Percentiles rank a stretch among this genome's conserved stretches.
Conservation (phyloP, 2,329 filamentous ascomycete genomes). For the Fusarium poae region DNA sequence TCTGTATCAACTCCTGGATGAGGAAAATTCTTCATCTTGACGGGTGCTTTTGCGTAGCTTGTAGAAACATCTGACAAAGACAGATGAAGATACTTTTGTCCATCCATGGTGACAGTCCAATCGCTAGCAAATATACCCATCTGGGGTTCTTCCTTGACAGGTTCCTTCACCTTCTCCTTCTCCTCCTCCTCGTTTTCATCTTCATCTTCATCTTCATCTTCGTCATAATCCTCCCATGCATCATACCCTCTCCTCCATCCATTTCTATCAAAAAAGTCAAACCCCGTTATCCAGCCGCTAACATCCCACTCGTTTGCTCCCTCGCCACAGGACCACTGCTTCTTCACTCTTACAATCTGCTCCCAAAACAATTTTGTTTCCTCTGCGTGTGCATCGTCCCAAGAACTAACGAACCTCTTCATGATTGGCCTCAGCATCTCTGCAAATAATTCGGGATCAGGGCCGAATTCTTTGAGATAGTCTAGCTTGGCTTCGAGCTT, state of each 20-base stretch:
- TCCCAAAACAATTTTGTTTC: conserved; percentile 59
- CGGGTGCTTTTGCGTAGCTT: conserved; percentile 57
- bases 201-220: background rate
- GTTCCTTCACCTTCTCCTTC: too few species aligned
- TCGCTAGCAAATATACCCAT: conserved; percentile 9
- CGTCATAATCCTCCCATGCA: background rate
- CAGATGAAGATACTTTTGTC: conserved; percentile 49
- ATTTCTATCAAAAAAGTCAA: conserved; percentile 59
- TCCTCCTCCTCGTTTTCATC: too few species aligned
- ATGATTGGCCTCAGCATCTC: conserved; percentile 60
- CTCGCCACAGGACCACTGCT: conserved; percentile 48
- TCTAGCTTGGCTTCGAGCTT: conserved; percentile 58
- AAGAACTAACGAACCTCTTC: conserved; percentile 59
- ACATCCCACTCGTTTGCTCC: conserved; percentile 54
- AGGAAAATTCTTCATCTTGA: conserved; percentile 55
- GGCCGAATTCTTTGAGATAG: conserved; percentile 58
- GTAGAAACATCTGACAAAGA: conserved; percentile 52
- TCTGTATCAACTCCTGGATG: conserved; percentile 45
- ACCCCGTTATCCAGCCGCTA: conserved; percentile 64
- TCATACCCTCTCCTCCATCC: conserved; percentile 46
- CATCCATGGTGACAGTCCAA: conserved; percentile 46
- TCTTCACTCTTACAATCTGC: conserved; percentile 56
- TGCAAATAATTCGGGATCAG: conserved; percentile 57
- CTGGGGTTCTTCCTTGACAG: background rate
- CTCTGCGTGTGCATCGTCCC: conserved; percentile 54